These are phyloP conservation scores for Delonix regia DNA, from an alignment of 306 rosid species.

Conservation along the genomic window DNA sequence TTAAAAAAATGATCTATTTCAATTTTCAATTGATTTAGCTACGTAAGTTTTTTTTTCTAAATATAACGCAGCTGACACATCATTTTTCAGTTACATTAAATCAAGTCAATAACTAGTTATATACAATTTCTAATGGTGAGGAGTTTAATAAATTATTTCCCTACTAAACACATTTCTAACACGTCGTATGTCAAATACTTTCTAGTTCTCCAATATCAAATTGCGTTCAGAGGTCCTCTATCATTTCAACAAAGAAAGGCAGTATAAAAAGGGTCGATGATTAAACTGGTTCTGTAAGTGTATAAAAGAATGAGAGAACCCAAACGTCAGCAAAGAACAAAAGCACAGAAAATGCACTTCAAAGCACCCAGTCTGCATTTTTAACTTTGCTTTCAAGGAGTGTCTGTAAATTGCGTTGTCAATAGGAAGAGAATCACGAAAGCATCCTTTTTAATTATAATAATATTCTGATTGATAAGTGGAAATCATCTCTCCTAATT, in stretches of 20 bases:
- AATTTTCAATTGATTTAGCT: not conserved
- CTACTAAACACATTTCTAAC: not conserved
- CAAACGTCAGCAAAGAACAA: conserved; percentile 11
- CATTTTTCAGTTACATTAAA: no score
- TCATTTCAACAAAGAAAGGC: not conserved
- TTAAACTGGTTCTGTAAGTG: not conserved
- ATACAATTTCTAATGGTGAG: no score
- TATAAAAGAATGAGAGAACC: not conserved
- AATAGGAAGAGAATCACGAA: conserved; percentile 9
- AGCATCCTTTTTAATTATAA: not conserved
- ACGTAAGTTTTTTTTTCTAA: not conserved
- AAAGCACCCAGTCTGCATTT: conserved; percentile 14
- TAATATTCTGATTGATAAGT: conserved; percentile 36
- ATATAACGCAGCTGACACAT: no score
- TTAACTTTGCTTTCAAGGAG: conserved; percentile 8
- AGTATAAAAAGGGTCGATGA: not conserved
- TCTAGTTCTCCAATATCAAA: not conserved
- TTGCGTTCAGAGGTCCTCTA: not conserved
- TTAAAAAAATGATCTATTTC: not conserved
- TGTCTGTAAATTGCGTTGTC: not conserved
- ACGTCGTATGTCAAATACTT: not conserved
- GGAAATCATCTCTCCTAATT: conserved; percentile 26
- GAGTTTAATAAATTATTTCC: not conserved
- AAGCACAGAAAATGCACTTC: not conserved
- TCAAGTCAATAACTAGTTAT: no score